Percentiles rank a stretch among this genome's conserved stretches.
Evolutionary conservation across 441 rosid species (phyloP).

Genomic region (Isatis lusitanica): DNA sequence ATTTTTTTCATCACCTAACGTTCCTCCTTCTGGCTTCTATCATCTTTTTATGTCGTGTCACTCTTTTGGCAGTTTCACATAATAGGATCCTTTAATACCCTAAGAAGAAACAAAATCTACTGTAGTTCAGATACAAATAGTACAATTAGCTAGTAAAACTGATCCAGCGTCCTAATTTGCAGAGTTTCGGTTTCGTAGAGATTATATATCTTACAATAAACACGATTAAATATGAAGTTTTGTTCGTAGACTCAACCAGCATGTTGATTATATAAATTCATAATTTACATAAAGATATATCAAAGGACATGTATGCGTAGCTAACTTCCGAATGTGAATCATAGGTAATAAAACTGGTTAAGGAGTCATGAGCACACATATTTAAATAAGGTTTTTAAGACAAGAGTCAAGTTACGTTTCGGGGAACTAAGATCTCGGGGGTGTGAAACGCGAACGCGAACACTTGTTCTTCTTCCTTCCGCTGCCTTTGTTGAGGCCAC

Average conservation of each 20-base stretch:
- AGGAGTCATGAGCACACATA: background rate
- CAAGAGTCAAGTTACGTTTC: background rate
- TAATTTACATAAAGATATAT: background rate
- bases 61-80: constrained; percentile 2
- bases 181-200: too few species aligned
- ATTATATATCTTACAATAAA: too few species aligned
- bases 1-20: background rate
- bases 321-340: background rate
- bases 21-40: background rate
- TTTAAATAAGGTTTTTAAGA: background rate
- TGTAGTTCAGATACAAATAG: background rate
- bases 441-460: constrained; percentile 57
- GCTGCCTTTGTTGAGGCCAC: constrained; percentile 55
- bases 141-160: too few species aligned
- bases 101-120: background rate
- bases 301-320: background rate
- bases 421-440: constrained; percentile 38
- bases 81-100: background rate
- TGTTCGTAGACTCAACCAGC: too few species aligned
- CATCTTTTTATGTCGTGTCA: background rate
- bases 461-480: constrained; percentile 56
- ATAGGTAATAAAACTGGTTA: background rate
- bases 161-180: too few species aligned
- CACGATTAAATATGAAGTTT: too few species aligned
- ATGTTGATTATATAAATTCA: too few species aligned